Evolutionary conservation across 192 early-diverging fungal species (phyloP), one percentile per base, ranked within the genome.

Genomic region (Coemansia sp.): DNA sequence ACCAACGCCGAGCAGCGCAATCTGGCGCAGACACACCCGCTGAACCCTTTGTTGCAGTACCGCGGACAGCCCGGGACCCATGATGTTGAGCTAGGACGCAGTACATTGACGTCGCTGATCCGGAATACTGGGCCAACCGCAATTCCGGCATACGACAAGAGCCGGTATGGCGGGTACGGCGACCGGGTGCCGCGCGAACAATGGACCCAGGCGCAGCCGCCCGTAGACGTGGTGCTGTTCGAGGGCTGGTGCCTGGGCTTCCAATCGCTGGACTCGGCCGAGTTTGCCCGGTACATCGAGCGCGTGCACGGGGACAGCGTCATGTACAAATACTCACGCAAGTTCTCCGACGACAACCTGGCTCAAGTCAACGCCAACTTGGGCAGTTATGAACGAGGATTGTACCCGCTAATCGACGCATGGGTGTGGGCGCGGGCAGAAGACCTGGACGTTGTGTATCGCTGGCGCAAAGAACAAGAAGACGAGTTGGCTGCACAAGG

Each of bases 161-260:
- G 86, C 20, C 52, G 88, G 28, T 51, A 87, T 54, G 58, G 79
- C 51, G 96, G 96, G 0, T 81, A 84, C 17, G 96, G 96, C 2
- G 93, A 98, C 64, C 84, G 92, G 9, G 18, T 84, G 0, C 82
- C 87, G 4, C n/a, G 44, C 20, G 48, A 60, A 4, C 37, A 86
- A 34, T 98, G 92, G 92, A 64, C 63, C 2, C 56, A 21, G 15
- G 81, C 79, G 0, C 40, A 61, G 5, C 67, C 79, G 11, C 88
- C 90, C 0, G 55, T 90, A 18, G 86, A 97, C 59, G 84, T 97
- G 44, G 77, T 98, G 17, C 67, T 98, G 31, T 90, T 97, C 66
- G 96, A 98, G 70, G 96, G 94, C 0, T 98, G 96, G 93, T 91
- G 83, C 37, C 61, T 95, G 8, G 96, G 94, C 1, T 98, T 96